These are phyloP conservation scores for Pyronema domesticum DNA, from an alignment of 495 filamentous ascomycete genomes.

Conservation along the genomic window DNA sequence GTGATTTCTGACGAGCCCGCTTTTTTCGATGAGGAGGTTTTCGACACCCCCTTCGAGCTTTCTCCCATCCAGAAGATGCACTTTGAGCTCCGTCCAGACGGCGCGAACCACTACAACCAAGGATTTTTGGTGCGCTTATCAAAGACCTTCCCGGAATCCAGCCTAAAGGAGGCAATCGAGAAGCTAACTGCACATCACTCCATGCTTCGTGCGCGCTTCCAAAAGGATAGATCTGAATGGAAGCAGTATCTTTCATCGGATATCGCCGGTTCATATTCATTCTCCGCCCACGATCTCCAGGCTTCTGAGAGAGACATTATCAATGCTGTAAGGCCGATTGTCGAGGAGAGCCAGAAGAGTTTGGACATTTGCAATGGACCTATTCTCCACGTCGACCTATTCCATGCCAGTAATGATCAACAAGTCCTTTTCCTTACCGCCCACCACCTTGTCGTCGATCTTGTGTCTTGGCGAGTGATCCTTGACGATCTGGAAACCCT, in stretches of 20 bases:
- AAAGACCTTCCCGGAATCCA: too few relatives aligned
- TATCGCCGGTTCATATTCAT: too few relatives aligned
- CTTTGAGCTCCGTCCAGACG: background rate
- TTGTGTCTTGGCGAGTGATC: conserved; percentile 53
- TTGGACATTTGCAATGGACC: too few relatives aligned
- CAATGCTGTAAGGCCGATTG: too few relatives aligned
- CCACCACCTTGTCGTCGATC: conserved; percentile 52
- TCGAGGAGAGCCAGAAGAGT: too few relatives aligned
- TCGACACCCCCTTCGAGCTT: background rate
- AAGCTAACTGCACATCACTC: too few relatives aligned
- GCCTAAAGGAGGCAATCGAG: too few relatives aligned
- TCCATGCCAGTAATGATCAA: background rate
- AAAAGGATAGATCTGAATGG: too few relatives aligned
- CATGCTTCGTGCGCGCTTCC: too few relatives aligned
- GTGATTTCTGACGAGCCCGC: background rate
- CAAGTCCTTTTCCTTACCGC: conserved; percentile 43
- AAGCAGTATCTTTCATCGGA: too few relatives aligned
- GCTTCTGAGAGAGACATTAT: too few relatives aligned
- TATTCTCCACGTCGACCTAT: background rate
- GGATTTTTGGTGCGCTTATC: background rate
- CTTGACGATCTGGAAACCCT: conserved; percentile 49
- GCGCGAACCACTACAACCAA: background rate
- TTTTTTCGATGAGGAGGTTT: background rate
- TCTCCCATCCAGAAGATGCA: background rate
- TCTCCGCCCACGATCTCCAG: too few relatives aligned